Evolutionary conservation across 1,139 yeast species (phyloP).

Genomic region (Kurtzmaniella quercitrusa): DNA sequence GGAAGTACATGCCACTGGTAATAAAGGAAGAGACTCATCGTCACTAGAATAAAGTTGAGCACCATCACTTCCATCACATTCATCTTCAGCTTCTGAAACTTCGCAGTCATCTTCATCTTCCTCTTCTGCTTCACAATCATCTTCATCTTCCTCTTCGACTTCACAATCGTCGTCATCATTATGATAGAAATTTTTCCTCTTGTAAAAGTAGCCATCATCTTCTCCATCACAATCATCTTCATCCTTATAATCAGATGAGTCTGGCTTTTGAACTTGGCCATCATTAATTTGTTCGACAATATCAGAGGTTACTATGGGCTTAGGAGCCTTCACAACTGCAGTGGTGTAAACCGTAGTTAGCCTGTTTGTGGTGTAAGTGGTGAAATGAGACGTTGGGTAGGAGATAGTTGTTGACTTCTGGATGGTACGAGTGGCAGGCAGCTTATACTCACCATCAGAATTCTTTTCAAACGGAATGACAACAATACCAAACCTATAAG

Average conservation of each 20-base stretch:
- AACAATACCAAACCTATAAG: constrained; percentile 32
- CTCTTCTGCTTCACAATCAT: constrained; percentile 7
- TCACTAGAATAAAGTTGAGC: constrained; percentile 6
- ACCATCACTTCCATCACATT: constrained; percentile 2
- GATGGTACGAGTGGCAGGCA: constrained; percentile 11
- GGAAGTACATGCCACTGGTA: constrained; percentile 31
- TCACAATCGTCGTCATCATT: constrained; percentile 5
- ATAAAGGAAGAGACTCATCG: constrained; percentile 19
- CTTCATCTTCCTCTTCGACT: constrained; percentile 3
- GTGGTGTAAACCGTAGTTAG: constrained; percentile 14
- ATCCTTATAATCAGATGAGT: neutral
- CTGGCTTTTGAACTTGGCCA: constrained; percentile 27
- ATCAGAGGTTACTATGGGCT: constrained; percentile 20
- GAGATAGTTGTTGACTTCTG: constrained; percentile 17
- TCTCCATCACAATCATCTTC: constrained; percentile 3
- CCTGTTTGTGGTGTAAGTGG: constrained; percentile 5
- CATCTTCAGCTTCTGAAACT: constrained; percentile 4
- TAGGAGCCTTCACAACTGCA: constrained; percentile 19
- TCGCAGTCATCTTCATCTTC: constrained; percentile 4
- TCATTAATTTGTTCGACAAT: constrained; percentile 25
- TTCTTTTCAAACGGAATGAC: constrained; percentile 22
- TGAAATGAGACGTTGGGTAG: constrained; percentile 3
- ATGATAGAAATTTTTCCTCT: neutral
- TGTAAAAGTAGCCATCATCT: constrained; percentile 2
- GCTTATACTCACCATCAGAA: constrained; percentile 15